Base-by-base conservation (phyloP, 805 yeast genomes). In the Cyberlindnera xylosilytica region DNA sequence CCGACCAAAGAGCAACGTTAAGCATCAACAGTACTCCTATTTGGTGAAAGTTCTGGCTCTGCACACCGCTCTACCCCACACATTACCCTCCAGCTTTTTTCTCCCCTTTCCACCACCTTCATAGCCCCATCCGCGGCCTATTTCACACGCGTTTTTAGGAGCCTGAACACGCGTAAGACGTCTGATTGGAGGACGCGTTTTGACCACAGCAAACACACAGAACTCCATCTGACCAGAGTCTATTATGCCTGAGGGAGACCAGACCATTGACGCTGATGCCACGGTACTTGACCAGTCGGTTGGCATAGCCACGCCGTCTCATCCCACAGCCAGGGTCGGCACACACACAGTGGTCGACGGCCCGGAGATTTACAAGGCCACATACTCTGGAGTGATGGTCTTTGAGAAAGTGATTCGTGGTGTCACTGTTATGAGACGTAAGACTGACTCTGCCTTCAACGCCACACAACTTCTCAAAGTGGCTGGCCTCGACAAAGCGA, bases 401-500 rank as follows among this genome's bases (percentile, higher is more conserved):
- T 89, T 86, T 66, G 86, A 91, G 68, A 73, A 81, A 55, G 66
- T 75, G 17, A 77, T 79, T 49, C 77, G 81, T 36, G 81, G 80
- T 29, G 78, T 83, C 20, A 81, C 90, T 20, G 79, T 85, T 17
- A 85, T 84, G 91, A 73, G 90, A 61, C 69, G 91, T 45, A 78
- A 84, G 51, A 69, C 72, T 36, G 91, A 85, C 61, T 81, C 81
- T 38, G 83, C 88, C 80, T 86, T 93, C 42, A 86, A 86, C 59
- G 88, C 90, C 15, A 84, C 95, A 0, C 95, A 86, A 60, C 81
- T 85, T 16, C 66, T 86, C 50, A 84, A 86, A 59, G 77, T 85
- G 43, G 89, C 90, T 29, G 81, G 83, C 36, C 78, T 81, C 47
- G 86, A 87, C 36, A 86, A 86, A 62, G 83, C 89, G 1, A 83